phyloP scores from a whole-genome alignment of 495 filamentous ascomycete species.

The Astrocystis sublimbata region DNA sequence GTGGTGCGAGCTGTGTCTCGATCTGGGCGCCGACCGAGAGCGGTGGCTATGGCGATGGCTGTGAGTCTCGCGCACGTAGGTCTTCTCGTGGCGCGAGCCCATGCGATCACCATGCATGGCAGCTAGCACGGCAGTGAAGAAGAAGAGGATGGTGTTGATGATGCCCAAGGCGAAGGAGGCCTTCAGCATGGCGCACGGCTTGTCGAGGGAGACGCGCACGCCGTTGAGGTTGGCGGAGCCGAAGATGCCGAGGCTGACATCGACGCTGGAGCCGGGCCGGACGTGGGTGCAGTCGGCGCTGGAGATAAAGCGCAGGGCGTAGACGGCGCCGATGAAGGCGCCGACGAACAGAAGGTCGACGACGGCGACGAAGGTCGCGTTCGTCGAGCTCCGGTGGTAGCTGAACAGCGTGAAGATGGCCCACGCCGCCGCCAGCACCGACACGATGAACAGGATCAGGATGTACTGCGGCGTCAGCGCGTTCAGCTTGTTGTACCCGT shows the following conservation, averaged over 20 bases:
- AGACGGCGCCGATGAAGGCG: conserved; percentile 78
- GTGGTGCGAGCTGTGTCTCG: conserved; percentile 40
- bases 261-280: conserved; percentile 43
- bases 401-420: conserved; percentile 76
- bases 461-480: conserved; percentile 75
- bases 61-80: conserved; percentile 47
- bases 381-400: conserved; percentile 70
- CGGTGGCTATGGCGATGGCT: conserved; percentile 42
- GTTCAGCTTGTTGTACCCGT: conserved; percentile 69
- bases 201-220: conserved; percentile 57
- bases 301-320: conserved; percentile 70
- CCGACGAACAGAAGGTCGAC: conserved; percentile 81
- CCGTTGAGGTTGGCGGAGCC: conserved; percentile 50
- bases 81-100: conserved; percentile 45
- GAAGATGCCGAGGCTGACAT: conserved; percentile 61
- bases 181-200: conserved; percentile 87
- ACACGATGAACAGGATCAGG: conserved; percentile 89
- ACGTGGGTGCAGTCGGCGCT: conserved; percentile 64
- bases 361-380: conserved; percentile 73
- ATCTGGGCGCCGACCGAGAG: conserved; percentile 40
- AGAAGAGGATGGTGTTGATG: conserved; percentile 83
- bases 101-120: conserved; percentile 53
- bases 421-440: conserved; percentile 78
- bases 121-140: conserved; percentile 66
- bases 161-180: conserved; percentile 82